Conservation (phyloP, 768 basidiomycete species). For the Kwoniella bestiolae region DNA sequence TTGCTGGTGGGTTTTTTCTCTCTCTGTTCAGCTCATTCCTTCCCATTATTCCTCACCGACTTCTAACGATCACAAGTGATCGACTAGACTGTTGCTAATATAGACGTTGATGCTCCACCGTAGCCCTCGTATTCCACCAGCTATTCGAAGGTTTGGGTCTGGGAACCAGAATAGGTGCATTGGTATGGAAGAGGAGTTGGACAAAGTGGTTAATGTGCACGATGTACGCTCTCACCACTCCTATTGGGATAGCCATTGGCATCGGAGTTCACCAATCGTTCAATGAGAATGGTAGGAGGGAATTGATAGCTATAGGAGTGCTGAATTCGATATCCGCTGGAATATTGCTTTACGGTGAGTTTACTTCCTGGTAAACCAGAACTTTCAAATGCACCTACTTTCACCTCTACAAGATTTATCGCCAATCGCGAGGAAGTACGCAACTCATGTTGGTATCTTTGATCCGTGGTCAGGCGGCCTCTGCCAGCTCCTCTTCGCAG, state of each 20-base stretch:
- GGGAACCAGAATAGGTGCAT: constrained; percentile 11
- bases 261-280: constrained; percentile 20
- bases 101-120: neutral
- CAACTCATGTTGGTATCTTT: too few relatives aligned
- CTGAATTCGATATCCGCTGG: constrained; percentile 18
- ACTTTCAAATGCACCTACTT: neutral
- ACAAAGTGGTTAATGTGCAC: constrained; percentile 16
- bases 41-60: too few relatives aligned
- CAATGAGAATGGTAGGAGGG: constrained; percentile 14
- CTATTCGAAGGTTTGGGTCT: constrained; percentile 15
- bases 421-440: too few relatives aligned
- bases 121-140: constrained; percentile 16
- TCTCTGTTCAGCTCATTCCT: too few relatives aligned
- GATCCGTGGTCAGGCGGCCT: constrained; percentile 7
- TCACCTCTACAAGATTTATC: neutral
- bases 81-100: neutral
- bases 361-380: neutral
- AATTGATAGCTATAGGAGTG: constrained; percentile 15
- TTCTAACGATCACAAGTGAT: too few relatives aligned
- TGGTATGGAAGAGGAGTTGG: constrained; percentile 7
- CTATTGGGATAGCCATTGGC: constrained; percentile 15
- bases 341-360: constrained; percentile 15
- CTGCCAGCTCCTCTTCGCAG: constrained; percentile 8
- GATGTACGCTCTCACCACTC: constrained; percentile 8
- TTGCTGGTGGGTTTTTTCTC: neutral